Percentiles rank a stretch among this genome's conserved stretches.
These are phyloP conservation scores for Diaporthe citri DNA, from an alignment of 2,329 filamentous ascomycete genomes.

Conservation along the genomic window DNA sequence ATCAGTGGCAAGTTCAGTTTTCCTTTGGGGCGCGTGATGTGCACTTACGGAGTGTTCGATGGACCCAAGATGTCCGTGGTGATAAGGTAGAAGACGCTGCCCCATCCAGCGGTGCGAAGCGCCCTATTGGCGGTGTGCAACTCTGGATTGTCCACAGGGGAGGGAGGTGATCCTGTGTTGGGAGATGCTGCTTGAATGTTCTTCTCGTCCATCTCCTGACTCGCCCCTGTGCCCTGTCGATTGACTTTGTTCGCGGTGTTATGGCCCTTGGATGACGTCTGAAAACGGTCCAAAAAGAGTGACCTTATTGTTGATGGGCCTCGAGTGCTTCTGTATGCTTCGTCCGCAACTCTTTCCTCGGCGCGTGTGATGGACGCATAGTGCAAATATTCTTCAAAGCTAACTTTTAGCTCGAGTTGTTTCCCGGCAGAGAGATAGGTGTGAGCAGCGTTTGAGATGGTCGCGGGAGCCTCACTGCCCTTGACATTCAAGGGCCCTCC, in stretches of 20 bases:
- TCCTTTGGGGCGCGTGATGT: too few species aligned
- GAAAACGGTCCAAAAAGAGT: constrained; percentile 1
- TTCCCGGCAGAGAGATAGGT: constrained; percentile 4
- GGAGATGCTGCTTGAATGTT: neutral
- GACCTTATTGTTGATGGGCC: neutral
- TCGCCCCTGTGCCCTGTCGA: neutral
- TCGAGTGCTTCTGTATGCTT: neutral
- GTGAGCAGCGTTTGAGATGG: neutral
- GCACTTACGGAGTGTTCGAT: constrained; percentile 50
- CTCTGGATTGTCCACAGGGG: constrained; percentile 53
- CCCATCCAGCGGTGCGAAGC: constrained; percentile 59
- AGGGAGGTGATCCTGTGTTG: neutral
- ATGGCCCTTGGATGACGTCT: neutral
- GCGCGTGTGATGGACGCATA: constrained; percentile 32
- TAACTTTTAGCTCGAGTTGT: constrained; percentile 1
- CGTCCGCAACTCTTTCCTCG: constrained; percentile 14
- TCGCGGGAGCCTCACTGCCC: neutral
- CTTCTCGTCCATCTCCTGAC: neutral
- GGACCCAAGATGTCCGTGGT: constrained; percentile 62
- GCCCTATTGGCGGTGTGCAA: constrained; percentile 61
- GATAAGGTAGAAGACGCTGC: constrained; percentile 62
- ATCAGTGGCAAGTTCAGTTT: neutral
- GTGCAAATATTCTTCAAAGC: constrained; percentile 20
- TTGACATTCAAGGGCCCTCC: constrained; percentile 14
- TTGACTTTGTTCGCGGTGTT: neutral